phyloP scores from a whole-genome alignment of 768 basidiomycete species.

The Asterophora lycoperdoides region DNA sequence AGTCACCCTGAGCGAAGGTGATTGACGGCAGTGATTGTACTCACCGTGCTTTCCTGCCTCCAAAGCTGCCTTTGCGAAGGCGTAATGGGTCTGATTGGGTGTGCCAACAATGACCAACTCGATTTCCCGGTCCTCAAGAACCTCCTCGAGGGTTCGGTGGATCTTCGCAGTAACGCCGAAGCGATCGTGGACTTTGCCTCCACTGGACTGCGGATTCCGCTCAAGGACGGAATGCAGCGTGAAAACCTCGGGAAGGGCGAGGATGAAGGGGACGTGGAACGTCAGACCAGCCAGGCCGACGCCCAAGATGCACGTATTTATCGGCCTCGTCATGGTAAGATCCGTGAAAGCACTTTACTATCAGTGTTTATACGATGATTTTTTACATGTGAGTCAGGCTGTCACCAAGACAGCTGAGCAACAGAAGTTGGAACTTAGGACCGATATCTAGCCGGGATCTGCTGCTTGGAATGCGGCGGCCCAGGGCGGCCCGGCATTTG shows the following conservation, averaged over 20 bases:
- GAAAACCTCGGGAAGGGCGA: constrained; percentile 67
- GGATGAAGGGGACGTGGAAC: constrained; percentile 79
- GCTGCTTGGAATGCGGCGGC: no score
- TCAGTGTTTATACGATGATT: no score
- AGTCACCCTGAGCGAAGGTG: neutral
- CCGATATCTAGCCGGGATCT: neutral
- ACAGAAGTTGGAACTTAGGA: no score
- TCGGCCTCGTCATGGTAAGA: constrained; percentile 38
- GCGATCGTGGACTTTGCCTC: constrained; percentile 61
- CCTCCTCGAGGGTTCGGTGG: constrained; percentile 55
- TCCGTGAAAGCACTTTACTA: no score
- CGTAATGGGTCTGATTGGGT: constrained; percentile 71
- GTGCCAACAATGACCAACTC: constrained; percentile 69
- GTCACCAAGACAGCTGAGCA: no score
- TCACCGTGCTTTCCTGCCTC: constrained; percentile 71
- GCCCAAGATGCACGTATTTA: constrained; percentile 69
- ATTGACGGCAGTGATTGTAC: neutral
- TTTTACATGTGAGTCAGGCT: no score
- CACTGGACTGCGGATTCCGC: constrained; percentile 56
- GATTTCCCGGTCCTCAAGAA: constrained; percentile 57
- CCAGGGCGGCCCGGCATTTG: neutral
- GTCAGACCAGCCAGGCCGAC: constrained; percentile 73
- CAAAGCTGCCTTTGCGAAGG: constrained; percentile 59
- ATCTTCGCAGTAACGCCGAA: constrained; percentile 60
- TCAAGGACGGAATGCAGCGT: constrained; percentile 71